phyloP scores from a whole-genome alignment of 805 yeast species.

The Yarrowia alimentaria region DNA sequence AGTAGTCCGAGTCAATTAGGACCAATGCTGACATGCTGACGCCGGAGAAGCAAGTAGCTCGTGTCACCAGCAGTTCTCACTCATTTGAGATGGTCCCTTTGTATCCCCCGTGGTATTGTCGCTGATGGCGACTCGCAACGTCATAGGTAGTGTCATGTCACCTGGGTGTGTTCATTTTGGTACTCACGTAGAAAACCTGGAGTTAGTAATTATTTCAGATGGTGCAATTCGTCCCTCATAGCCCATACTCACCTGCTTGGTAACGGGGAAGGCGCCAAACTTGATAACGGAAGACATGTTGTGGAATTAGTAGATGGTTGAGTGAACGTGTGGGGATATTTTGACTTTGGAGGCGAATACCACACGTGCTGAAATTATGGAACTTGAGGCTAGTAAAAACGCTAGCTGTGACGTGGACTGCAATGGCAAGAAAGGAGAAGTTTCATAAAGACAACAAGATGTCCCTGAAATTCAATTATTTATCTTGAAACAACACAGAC shows the following conservation, averaged over 20 bases:
- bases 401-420: too few species aligned
- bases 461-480: too few species aligned
- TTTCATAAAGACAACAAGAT: too few species aligned
- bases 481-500: too few species aligned
- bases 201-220: background rate
- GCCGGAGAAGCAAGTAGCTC: too few species aligned
- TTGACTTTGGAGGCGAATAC: background rate
- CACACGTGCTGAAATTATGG: background rate
- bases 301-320: conserved; percentile 14
- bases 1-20: too few species aligned
- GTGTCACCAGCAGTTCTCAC: too few species aligned
- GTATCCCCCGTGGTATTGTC: background rate
- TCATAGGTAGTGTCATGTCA: too few species aligned
- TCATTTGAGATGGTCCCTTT: too few species aligned
- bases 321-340: conserved; percentile 13
- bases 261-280: conserved; percentile 40
- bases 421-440: too few species aligned
- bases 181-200: conserved; percentile 28
- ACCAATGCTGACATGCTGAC: too few species aligned
- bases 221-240: background rate
- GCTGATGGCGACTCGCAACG: background rate
- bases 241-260: conserved; percentile 38
- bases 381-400: background rate
- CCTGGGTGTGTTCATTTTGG: background rate
- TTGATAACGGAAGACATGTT: conserved; percentile 30